phyloP scores from a whole-genome alignment of 768 basidiomycete genomes.

The Tulasnella sp. region DNA sequence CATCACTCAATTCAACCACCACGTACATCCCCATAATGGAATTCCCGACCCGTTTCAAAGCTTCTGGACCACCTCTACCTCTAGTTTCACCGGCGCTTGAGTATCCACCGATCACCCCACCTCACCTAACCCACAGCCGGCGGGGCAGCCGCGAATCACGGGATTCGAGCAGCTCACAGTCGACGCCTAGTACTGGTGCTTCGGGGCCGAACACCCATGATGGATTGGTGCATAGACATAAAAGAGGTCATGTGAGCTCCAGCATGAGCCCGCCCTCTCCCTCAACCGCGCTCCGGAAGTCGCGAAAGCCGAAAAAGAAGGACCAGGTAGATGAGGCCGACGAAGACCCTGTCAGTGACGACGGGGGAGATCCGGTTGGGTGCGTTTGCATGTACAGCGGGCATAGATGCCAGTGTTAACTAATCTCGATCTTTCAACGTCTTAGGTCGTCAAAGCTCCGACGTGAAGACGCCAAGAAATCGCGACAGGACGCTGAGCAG shows the following conservation, averaged over 20 bases:
- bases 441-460: conserved; percentile 5
- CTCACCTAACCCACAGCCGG: conserved; percentile 13
- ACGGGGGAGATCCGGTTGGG: not conserved
- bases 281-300: conserved; percentile 1
- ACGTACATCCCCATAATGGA: not conserved
- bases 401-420: not conserved
- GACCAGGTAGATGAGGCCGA: conserved; percentile 10
- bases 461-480: conserved; percentile 16
- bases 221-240: conserved; percentile 5
- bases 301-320: conserved; percentile 7
- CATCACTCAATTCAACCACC: not conserved
- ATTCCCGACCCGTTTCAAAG: conserved; percentile 1
- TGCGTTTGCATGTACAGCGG: not conserved
- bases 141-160: conserved; percentile 15
- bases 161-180: conserved; percentile 13
- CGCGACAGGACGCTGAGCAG: conserved; percentile 19
- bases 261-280: conserved; percentile 13
- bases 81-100: conserved; percentile 1
- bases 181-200: conserved; percentile 4
- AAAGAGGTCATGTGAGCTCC: not conserved
- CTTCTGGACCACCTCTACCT: not conserved
- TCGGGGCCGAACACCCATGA: conserved; percentile 1
- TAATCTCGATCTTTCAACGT: not conserved
- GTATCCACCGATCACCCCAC: conserved; percentile 15
- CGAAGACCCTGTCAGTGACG: conserved; percentile 8